Percentiles rank a stretch among this genome's conserved stretches.
Conservation (phyloP, 805 yeast genomes). For the Debaryomyces hansenii region DNA sequence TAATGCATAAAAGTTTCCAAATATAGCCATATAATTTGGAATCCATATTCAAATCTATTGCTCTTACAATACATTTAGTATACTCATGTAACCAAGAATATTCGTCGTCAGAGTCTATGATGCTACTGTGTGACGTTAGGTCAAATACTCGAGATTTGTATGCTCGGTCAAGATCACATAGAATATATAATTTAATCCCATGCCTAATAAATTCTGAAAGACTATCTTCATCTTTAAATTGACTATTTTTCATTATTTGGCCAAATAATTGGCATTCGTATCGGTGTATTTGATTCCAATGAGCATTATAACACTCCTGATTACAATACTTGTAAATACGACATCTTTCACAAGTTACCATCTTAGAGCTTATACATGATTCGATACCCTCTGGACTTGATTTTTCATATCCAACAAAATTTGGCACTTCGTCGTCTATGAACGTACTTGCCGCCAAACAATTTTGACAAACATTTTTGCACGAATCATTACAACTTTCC, state of each 20-base stretch:
- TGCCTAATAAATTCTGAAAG: background rate
- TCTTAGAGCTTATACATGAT: background rate
- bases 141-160: background rate
- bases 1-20: constrained; percentile 8
- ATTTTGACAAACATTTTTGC: constrained; percentile 4
- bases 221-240: background rate
- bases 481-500: background rate
- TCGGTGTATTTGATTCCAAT: constrained; percentile 3
- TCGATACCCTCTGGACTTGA: background rate
- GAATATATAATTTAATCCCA: background rate
- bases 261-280: constrained; percentile 1
- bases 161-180: background rate
- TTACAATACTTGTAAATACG: background rate
- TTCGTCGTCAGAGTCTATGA: background rate
- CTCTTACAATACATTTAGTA: background rate
- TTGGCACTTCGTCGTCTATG: background rate
- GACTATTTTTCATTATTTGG: background rate
- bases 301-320: background rate
- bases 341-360: constrained; percentile 6
- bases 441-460: background rate
- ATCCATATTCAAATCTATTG: constrained; percentile 1
- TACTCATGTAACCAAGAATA: background rate
- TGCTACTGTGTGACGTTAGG: background rate
- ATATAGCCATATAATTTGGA: constrained; percentile 1
- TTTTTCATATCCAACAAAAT: background rate